These are phyloP conservation scores for Hypoxylon sp. DNA, from an alignment of 2,329 filamentous ascomycete species.

Conservation along the genomic window DNA sequence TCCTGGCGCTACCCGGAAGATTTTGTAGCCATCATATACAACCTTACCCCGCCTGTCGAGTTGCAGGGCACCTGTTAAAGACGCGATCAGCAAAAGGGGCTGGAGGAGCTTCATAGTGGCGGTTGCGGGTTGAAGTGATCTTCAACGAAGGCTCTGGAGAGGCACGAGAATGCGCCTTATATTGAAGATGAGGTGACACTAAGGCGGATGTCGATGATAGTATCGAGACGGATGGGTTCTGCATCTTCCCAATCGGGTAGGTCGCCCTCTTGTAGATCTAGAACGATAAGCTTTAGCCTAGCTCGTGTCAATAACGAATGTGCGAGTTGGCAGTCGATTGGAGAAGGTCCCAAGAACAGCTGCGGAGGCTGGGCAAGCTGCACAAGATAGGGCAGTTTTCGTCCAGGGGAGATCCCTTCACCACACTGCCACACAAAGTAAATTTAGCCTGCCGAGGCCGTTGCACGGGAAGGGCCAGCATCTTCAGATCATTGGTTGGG, in stretches of 20 bases:
- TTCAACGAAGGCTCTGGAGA: not conserved
- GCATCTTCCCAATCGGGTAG: constrained; percentile 42
- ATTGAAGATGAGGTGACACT: constrained; percentile 18
- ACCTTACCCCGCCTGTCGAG: constrained; percentile 49
- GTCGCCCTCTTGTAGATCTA: constrained; percentile 34
- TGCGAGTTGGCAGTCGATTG: constrained; percentile 29
- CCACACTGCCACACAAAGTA: constrained; percentile 18
- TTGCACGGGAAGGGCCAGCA: constrained; percentile 19
- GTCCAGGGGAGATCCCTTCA: constrained; percentile 21
- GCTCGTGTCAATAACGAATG: constrained; percentile 33
- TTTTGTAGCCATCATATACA: constrained; percentile 56
- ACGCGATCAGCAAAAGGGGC: constrained; percentile 32
- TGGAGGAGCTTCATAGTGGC: constrained; percentile 43
- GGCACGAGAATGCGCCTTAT: constrained; percentile 27
- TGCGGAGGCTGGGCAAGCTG: constrained; percentile 20
- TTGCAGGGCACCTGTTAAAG: constrained; percentile 35
- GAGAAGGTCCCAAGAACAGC: constrained; percentile 40
- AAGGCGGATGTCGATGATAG: constrained; percentile 7
- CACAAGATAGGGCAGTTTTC: constrained; percentile 11
- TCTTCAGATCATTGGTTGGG: constrained; percentile 23
- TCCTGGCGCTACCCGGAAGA: constrained; percentile 54
- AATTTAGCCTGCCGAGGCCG: constrained; percentile 41
- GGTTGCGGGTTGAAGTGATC: constrained; percentile 1
- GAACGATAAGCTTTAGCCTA: constrained; percentile 41
- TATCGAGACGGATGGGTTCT: constrained; percentile 23